Base-by-base conservation (phyloP, 768 basidiomycete genomes). In the Trametes villosa region DNA sequence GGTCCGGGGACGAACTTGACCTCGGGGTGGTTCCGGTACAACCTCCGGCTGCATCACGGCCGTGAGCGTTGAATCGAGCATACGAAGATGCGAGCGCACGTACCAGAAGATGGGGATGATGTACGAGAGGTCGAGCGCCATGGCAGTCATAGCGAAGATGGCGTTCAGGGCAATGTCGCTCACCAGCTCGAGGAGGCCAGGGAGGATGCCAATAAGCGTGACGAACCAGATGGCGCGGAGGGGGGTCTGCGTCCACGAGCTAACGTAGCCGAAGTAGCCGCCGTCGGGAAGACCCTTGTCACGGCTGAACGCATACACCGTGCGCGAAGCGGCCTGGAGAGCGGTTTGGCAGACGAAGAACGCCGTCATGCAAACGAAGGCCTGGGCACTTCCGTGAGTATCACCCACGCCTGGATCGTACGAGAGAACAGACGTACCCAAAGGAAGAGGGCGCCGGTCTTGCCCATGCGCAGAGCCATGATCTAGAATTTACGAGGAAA, bases 1-100 rank as follows among this genome's bases (percentile, higher is more conserved):
- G 92, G 92, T 11, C 92, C 92, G 5, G 92, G 92, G 60, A 83
- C 86, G 80, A 94, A 94, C 67, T 82, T 79, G 36, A 94, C 92
- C 48, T 94, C 91, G 0, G 90, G 89, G 68, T 94, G 92, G 55
- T 85, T 79, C 64, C 80, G 76, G 72, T 81, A 91, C 29, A 86
- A 69, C 30, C 91, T 80, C 41, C 91, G 84, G 61, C 80, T 78
- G 54, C 34, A 58, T 18, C 7, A 18, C n/a, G 20, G 2, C 20
- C 24, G 48, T 59, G 31, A 55, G 38, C 52, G 3, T 13, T 27
- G n/a, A 11, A 17, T 15, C n/a, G n/a, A n/a, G n/a, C n/a, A n/a
- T n/a, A n/a, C n/a, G 9, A 31, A n/a, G n/a, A n/a, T n/a, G 26
- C 12, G 29, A 29, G 31, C 12, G 36, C 11, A 68, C 76, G 58